These are phyloP conservation scores for Rutstroemia sp. DNA, from an alignment of 2,329 filamentous ascomycete species.

Conservation along the genomic window DNA sequence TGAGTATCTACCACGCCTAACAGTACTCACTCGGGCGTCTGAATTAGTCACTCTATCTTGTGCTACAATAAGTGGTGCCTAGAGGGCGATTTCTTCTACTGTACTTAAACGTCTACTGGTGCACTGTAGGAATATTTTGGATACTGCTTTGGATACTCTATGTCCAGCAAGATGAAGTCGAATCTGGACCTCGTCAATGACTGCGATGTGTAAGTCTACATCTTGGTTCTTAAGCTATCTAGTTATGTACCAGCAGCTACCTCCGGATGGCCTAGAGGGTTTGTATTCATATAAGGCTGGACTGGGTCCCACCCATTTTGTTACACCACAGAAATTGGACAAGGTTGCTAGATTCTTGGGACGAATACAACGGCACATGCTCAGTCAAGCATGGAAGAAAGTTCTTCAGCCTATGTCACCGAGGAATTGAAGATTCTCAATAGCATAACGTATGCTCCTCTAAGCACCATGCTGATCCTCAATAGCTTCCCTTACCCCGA, in stretches of 20 bases:
- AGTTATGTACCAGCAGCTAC: background rate
- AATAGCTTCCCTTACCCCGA: conserved; percentile 71
- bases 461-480: background rate
- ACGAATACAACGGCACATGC: background rate
- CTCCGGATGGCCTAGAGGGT: background rate
- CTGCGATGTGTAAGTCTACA: conserved; percentile 45
- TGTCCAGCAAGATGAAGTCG: conserved; percentile 18
- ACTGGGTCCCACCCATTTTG: background rate
- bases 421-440: background rate
- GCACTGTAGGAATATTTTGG: too few relatives aligned
- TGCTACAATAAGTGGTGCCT: too few relatives aligned
- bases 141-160: too few relatives aligned
- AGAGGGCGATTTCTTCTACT: too few relatives aligned
- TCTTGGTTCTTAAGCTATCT: background rate
- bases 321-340: too few relatives aligned
- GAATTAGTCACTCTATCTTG: too few relatives aligned
- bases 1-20: too few relatives aligned
- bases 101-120: too few relatives aligned
- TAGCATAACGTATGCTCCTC: background rate
- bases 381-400: background rate
- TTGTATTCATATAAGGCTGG: background rate
- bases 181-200: conserved; percentile 47
- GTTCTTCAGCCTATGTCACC: background rate
- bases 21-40: too few relatives aligned
- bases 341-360: too few relatives aligned